Percentiles rank a stretch among this genome's conserved stretches.
Conservation (phyloP, 148 eudicot species). For the Gaultheria prostrata region DNA sequence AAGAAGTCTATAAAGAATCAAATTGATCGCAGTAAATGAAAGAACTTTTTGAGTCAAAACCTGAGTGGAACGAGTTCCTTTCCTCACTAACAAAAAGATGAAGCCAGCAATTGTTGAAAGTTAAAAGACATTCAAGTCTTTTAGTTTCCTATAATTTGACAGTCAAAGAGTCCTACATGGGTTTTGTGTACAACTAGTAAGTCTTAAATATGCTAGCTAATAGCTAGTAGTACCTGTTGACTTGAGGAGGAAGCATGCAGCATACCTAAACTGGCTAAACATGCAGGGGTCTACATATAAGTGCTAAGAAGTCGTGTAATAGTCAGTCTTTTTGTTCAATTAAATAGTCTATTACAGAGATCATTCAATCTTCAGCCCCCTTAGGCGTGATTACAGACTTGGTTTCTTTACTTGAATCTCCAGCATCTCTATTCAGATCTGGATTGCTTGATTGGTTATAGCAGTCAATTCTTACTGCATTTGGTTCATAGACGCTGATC, state of each 20-base stretch:
- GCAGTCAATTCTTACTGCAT: background rate
- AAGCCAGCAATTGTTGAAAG: background rate
- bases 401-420: background rate
- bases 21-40: background rate
- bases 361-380: background rate
- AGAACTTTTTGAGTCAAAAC: background rate
- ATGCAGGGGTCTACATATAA: background rate
- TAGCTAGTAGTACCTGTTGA: background rate
- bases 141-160: background rate
- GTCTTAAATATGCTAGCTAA: conserved; percentile 4
- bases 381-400: background rate
- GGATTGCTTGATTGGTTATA: background rate
- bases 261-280: background rate
- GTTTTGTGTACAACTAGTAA: background rate
- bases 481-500: background rate
- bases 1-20: background rate
- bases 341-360: background rate
- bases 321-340: background rate
- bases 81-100: background rate
- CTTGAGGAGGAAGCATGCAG: background rate
- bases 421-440: background rate
- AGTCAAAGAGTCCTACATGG: background rate
- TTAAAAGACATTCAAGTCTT: background rate
- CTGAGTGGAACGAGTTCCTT: background rate
- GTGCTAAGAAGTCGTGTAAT: background rate